Conservation (phyloP, 148 eudicot genomes). For the Vaccinium corymbosum region DNA sequence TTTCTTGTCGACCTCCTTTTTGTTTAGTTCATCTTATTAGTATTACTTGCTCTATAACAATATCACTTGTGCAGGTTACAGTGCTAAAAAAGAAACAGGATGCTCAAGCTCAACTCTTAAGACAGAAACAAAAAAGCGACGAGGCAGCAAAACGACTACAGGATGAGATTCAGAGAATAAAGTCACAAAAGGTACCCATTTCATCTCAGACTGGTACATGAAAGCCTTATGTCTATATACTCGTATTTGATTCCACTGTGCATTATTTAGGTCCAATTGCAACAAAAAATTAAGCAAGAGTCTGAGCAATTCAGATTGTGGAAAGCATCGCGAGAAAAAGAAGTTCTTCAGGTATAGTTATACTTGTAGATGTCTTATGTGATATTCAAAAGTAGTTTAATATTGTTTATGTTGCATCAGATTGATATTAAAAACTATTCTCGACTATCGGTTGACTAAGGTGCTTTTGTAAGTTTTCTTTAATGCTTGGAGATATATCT, state of each 20-base stretch:
- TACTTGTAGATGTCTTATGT: neutral
- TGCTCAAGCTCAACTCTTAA: slow-evolving; percentile 85
- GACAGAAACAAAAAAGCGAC: slow-evolving; percentile 94
- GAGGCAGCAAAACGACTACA: slow-evolving; percentile 91
- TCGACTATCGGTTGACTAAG: neutral
- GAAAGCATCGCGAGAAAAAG: slow-evolving; percentile 95
- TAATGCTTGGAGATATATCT: slow-evolving; percentile 3
- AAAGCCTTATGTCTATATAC: neutral
- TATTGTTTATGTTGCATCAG: neutral
- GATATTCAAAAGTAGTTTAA: neutral
- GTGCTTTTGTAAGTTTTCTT: slow-evolving; percentile 3
- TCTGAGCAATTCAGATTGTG: slow-evolving; percentile 94
- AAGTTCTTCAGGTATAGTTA: slow-evolving; percentile 84
- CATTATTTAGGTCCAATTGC: slow-evolving; percentile 72
- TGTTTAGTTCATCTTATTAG: neutral
- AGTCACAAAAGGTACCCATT: slow-evolving; percentile 74
- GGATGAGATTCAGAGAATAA: slow-evolving; percentile 94
- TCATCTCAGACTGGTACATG: neutral
- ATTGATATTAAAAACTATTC: neutral
- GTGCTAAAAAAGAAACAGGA: slow-evolving; percentile 93
- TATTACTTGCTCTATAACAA: neutral
- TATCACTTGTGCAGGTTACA: slow-evolving; percentile 56
- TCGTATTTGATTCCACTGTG: neutral
- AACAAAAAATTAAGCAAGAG: slow-evolving; percentile 95
- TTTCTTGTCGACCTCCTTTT: neutral